A percentile compares a stretch with the other conserved stretches of the same genome.
These are phyloP conservation scores for Candida quercuum DNA, from an alignment of 805 yeast species.

Conservation along the genomic window DNA sequence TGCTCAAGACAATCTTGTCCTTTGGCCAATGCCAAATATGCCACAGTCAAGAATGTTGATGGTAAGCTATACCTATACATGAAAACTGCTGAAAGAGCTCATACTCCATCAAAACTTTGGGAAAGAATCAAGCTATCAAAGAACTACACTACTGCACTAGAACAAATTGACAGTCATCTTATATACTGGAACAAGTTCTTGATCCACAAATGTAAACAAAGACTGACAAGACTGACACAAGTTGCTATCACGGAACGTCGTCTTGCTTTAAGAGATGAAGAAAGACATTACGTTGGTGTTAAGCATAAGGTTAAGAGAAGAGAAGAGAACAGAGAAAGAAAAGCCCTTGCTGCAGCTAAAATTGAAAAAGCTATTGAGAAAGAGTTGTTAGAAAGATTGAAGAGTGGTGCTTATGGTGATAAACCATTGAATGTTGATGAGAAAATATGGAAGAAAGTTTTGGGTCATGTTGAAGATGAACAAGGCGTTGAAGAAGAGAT, in stretches of 20 bases:
- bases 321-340: slow-evolving; percentile 91
- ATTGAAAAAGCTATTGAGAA: slow-evolving; percentile 95
- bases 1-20: slow-evolving; percentile 96
- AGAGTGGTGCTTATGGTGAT: slow-evolving; percentile 98
- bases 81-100: slow-evolving; percentile 98
- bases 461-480: slow-evolving; percentile 76
- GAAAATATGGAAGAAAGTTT: slow-evolving; percentile 89
- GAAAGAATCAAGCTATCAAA: slow-evolving; percentile 87
- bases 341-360: slow-evolving; percentile 94
- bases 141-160: slow-evolving; percentile 82
- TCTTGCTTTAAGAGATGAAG: slow-evolving; percentile 84
- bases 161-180: slow-evolving; percentile 82
- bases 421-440: slow-evolving; percentile 96
- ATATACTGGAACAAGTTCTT: slow-evolving; percentile 91
- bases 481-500: slow-evolving; percentile 46
- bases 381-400: slow-evolving; percentile 88
- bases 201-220: slow-evolving; percentile 91
- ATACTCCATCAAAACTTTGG: slow-evolving; percentile 92
- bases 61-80: slow-evolving; percentile 83
- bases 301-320: slow-evolving; percentile 93
- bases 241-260: slow-evolving; percentile 94
- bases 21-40: slow-evolving; percentile 87
- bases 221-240: slow-evolving; percentile 90
- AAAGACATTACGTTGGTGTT: slow-evolving; percentile 87
- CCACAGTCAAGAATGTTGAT: slow-evolving; percentile 76